Evolutionary conservation across 2,329 filamentous ascomycete genomes (phyloP).

Genomic region (Pseudogymnoascus sp.): DNA sequence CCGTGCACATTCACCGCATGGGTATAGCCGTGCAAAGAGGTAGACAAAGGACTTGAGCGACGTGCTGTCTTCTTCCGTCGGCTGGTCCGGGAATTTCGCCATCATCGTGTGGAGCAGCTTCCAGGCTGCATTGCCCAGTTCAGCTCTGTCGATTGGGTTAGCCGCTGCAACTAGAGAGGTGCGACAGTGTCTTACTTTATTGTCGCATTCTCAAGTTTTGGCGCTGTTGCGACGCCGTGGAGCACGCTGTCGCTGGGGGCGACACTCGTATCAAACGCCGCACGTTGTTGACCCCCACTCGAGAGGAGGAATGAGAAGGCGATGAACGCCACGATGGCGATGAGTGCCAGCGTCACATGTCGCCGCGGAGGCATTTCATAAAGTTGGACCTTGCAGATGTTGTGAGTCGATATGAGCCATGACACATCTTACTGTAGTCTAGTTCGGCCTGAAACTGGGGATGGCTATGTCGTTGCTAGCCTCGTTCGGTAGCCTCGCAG

Average conservation of each 20-base stretch:
- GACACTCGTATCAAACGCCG: slow-evolving; percentile 13
- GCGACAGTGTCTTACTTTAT: slow-evolving; percentile 48
- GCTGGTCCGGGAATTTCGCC: slow-evolving; percentile 58
- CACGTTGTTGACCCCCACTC: slow-evolving; percentile 19
- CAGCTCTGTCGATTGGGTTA: slow-evolving; percentile 29
- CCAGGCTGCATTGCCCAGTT: slow-evolving; percentile 61
- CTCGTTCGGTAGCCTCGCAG: slow-evolving; percentile 5
- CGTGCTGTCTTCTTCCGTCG: slow-evolving; percentile 51
- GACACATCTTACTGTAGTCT: background rate
- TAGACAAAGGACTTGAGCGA: slow-evolving; percentile 57
- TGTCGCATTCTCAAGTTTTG: slow-evolving; percentile 75
- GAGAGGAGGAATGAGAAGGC: slow-evolving; percentile 49
- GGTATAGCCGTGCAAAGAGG: slow-evolving; percentile 60
- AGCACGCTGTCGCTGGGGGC: slow-evolving; percentile 37
- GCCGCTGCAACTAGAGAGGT: background rate
- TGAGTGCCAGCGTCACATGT: slow-evolving; percentile 44
- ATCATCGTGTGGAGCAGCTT: slow-evolving; percentile 64
- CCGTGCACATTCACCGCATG: slow-evolving; percentile 59
- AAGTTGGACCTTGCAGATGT: background rate
- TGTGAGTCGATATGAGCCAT: slow-evolving; percentile 6
- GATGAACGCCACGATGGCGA: slow-evolving; percentile 47
- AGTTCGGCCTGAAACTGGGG: background rate
- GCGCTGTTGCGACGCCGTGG: slow-evolving; percentile 63
- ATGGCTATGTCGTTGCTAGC: background rate
- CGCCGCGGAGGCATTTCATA: slow-evolving; percentile 29